Conservation (phyloP, 1,284 basidiomycete genomes). For the Ganoderma meredithae region DNA sequence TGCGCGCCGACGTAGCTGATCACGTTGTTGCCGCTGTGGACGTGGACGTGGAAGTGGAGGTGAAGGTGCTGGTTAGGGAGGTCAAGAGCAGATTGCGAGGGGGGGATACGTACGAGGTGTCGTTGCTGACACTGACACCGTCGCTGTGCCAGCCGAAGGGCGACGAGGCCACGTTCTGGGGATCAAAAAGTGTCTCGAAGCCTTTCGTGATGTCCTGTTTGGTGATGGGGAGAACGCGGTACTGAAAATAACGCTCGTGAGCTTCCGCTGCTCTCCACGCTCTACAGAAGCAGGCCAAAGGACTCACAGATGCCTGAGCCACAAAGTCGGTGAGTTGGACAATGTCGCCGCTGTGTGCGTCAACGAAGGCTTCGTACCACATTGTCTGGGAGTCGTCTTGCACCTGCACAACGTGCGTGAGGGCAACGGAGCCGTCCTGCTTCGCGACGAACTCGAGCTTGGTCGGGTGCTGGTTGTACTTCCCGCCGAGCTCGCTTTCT, state of each 20-base stretch:
- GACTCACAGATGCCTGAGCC: conserved; percentile 50
- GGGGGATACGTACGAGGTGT: conserved; percentile 31
- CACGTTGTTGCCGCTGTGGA: conserved; percentile 48
- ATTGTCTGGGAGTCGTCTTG: conserved; percentile 57
- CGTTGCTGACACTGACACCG: conserved; percentile 41
- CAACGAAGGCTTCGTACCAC: conserved; percentile 72
- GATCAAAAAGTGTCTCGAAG: conserved; percentile 49
- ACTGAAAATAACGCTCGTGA: conserved; percentile 39
- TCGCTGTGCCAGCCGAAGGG: conserved; percentile 59
- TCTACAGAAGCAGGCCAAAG: too few species aligned
- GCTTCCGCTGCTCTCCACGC: too few species aligned
- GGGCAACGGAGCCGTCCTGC: conserved; percentile 50
- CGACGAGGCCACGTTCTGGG: conserved; percentile 49
- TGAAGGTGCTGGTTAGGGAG: neutral
- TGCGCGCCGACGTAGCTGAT: conserved; percentile 46
- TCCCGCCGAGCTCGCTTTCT: conserved; percentile 50
- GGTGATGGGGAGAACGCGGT: conserved; percentile 52
- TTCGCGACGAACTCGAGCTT: conserved; percentile 55
- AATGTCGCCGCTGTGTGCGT: conserved; percentile 62
- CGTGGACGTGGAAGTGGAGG: neutral
- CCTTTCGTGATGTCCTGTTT: conserved; percentile 47
- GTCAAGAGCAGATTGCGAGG: neutral
- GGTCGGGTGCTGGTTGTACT: conserved; percentile 49
- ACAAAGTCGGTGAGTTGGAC: conserved; percentile 63
- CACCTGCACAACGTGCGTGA: conserved; percentile 65